phyloP scores from a whole-genome alignment of 2,329 filamentous ascomycete genomes.

The Alternaria burnsii region DNA sequence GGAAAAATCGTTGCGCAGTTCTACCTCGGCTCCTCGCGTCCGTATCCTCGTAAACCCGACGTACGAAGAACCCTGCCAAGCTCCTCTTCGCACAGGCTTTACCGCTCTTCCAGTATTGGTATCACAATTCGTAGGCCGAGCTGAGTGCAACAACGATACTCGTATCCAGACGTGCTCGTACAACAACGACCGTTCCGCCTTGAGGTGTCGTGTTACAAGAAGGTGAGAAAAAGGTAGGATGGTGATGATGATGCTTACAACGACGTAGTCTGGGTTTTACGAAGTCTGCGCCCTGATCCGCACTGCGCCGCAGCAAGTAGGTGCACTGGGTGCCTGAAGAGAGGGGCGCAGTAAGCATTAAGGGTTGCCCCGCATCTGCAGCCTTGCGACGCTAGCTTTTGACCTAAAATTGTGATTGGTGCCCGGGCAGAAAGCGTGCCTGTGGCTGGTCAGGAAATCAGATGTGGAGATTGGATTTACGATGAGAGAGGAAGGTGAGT shows the following conservation, averaged over 20 bases:
- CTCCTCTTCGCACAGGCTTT: conserved; percentile 2
- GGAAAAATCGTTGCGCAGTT: neutral
- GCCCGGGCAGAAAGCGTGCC: conserved; percentile 4
- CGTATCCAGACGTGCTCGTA: neutral
- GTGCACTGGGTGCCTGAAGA: neutral
- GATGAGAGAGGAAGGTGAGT: conserved; percentile 3
- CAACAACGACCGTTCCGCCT: neutral
- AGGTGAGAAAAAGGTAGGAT: neutral
- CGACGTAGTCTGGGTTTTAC: neutral
- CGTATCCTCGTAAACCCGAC: conserved; percentile 3
- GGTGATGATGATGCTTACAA: conserved; percentile 6
- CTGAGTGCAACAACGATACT: neutral
- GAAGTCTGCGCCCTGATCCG: neutral
- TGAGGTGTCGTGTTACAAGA: neutral
- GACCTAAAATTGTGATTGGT: neutral
- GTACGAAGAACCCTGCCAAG: neutral
- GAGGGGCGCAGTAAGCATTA: neutral
- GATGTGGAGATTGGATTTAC: neutral
- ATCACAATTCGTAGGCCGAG: neutral
- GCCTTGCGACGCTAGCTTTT: conserved; percentile 1
- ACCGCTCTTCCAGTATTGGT: neutral
- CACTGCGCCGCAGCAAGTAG: conserved; percentile 3
- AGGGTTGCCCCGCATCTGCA: conserved; percentile 6
- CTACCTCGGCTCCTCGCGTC: conserved; percentile 3
- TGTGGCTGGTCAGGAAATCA: neutral